A percentile compares a stretch with the other conserved stretches of the same genome.
phyloP scores from a whole-genome alignment of 169 alveolate species.

The Condylostoma magnum region DNA sequence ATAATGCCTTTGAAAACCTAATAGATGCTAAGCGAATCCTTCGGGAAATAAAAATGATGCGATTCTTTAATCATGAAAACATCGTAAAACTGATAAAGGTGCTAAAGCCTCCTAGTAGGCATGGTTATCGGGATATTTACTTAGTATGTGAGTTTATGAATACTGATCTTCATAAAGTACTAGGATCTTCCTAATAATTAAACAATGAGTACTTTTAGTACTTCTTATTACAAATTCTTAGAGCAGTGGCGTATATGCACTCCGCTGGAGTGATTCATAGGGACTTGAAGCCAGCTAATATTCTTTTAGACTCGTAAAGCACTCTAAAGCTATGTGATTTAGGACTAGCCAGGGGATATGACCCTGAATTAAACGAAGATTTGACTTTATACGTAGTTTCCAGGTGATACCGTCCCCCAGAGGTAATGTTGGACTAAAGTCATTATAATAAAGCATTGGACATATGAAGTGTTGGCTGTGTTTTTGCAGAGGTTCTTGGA shows the following conservation, averaged over 20 bases:
- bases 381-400: slow-evolving; percentile 34
- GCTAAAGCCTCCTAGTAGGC: slow-evolving; percentile 49
- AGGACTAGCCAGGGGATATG: slow-evolving; percentile 70
- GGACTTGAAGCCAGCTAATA: slow-evolving; percentile 79
- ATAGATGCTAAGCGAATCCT: background rate
- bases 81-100: slow-evolving; percentile 20
- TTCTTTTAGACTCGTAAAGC: slow-evolving; percentile 71
- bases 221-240: slow-evolving; percentile 58
- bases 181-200: slow-evolving; percentile 47
- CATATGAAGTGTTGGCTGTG: slow-evolving; percentile 30
- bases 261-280: slow-evolving; percentile 67
- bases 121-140: slow-evolving; percentile 51
- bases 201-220: slow-evolving; percentile 49
- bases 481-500: slow-evolving; percentile 33
- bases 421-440: slow-evolving; percentile 25
- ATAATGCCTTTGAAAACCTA: background rate
- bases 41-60: slow-evolving; percentile 12
- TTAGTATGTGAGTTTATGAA: slow-evolving; percentile 62
- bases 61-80: slow-evolving; percentile 6
- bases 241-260: slow-evolving; percentile 68
- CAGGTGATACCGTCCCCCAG: slow-evolving; percentile 53
- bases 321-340: slow-evolving; percentile 77
- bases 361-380: background rate
- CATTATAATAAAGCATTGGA: slow-evolving; percentile 24
- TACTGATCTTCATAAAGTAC: slow-evolving; percentile 59